phyloP scores from a whole-genome alignment of 2,329 filamentous ascomycete species.

The Cladosporium sphaerospermum region DNA sequence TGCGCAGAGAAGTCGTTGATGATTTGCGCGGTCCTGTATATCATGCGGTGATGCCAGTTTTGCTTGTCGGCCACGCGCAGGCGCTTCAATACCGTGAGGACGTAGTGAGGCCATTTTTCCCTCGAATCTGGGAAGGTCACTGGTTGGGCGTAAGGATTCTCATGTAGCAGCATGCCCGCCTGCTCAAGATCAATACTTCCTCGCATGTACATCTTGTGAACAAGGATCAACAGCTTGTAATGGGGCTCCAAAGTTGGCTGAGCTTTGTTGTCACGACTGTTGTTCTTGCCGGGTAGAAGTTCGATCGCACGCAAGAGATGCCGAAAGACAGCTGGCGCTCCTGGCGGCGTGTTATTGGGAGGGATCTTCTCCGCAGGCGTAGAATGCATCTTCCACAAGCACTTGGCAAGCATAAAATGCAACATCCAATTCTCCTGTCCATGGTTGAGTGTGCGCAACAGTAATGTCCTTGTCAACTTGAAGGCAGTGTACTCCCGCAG shows the following conservation, averaged over 20 bases:
- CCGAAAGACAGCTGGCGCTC: slow-evolving; percentile 46
- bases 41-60: slow-evolving; percentile 92
- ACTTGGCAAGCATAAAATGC: slow-evolving; percentile 65
- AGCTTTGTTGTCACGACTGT: slow-evolving; percentile 54
- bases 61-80: slow-evolving; percentile 72
- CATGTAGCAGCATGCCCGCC: slow-evolving; percentile 45
- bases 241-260: slow-evolving; percentile 87
- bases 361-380: slow-evolving; percentile 22
- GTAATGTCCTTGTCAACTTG: slow-evolving; percentile 58
- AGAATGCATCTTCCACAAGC: slow-evolving; percentile 64
- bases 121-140: slow-evolving; percentile 40
- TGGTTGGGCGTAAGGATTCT: slow-evolving; percentile 51
- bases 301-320: slow-evolving; percentile 55
- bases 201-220: slow-evolving; percentile 69
- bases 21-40: slow-evolving; percentile 62
- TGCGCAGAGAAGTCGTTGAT: slow-evolving; percentile 49
- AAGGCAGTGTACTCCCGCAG: slow-evolving; percentile 56
- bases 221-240: slow-evolving; percentile 78
- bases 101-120: slow-evolving; percentile 54
- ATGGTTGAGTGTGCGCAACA: slow-evolving; percentile 52
- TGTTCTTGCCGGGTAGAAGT: slow-evolving; percentile 45
- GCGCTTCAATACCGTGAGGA: slow-evolving; percentile 55
- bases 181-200: slow-evolving; percentile 36
- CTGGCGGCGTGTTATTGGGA: slow-evolving; percentile 23
- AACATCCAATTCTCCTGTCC: slow-evolving; percentile 60